Conservation (phyloP, 805 yeast species). For the Metschnikowia reukaufii region DNA sequence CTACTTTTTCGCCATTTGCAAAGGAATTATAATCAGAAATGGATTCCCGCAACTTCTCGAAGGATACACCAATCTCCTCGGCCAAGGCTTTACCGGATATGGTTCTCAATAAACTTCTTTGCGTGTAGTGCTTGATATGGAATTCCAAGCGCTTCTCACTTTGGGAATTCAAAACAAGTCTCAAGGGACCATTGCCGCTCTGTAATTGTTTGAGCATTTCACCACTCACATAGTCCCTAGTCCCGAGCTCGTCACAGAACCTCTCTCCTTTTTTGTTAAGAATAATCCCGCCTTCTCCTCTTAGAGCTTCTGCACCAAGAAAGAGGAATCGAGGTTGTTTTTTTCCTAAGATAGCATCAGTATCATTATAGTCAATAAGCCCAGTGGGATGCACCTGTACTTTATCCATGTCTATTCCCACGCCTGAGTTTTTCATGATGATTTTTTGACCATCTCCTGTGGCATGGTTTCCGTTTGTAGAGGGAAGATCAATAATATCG, state of each 20-base stretch:
- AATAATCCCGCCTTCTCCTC: slow-evolving; percentile 67
- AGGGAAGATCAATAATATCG: slow-evolving; percentile 57
- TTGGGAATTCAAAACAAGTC: slow-evolving; percentile 49
- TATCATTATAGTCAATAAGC: slow-evolving; percentile 48
- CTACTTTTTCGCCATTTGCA: slow-evolving; percentile 40
- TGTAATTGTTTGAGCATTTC: slow-evolving; percentile 49
- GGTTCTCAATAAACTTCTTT: slow-evolving; percentile 53
- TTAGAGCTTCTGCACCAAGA: slow-evolving; percentile 63
- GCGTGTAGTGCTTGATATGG: slow-evolving; percentile 57
- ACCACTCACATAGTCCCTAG: slow-evolving; percentile 59
- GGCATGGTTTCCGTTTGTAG: slow-evolving; percentile 62
- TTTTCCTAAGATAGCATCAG: slow-evolving; percentile 42
- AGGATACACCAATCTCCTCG: slow-evolving; percentile 37
- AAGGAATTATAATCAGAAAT: slow-evolving; percentile 43
- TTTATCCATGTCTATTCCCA: slow-evolving; percentile 61
- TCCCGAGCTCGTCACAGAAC: slow-evolving; percentile 60
- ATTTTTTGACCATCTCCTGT: slow-evolving; percentile 65
- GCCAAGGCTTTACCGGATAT: slow-evolving; percentile 45
- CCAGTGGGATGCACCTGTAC: slow-evolving; percentile 73
- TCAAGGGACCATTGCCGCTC: slow-evolving; percentile 45
- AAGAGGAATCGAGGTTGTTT: slow-evolving; percentile 50
- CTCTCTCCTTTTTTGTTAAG: slow-evolving; percentile 52
- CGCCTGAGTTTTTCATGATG: slow-evolving; percentile 50
- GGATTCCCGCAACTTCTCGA: slow-evolving; percentile 29
- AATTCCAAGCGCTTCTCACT: slow-evolving; percentile 47